Base-by-base conservation (phyloP, 345 rosid genomes). In the Arabidopsis suecica region DNA sequence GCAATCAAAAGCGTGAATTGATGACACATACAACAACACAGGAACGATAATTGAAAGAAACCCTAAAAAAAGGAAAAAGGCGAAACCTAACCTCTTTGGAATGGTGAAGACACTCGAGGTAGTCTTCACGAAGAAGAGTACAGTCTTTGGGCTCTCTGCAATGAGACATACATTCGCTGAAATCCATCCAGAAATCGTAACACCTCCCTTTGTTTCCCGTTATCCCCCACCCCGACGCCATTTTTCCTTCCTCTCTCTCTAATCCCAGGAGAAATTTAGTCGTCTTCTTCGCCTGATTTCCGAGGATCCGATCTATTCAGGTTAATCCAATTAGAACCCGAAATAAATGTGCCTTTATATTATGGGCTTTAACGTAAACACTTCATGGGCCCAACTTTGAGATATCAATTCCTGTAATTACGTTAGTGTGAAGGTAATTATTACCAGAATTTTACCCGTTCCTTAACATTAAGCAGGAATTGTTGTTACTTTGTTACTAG, bases 221-320 rank as follows among this genome's bases (percentile, higher is more conserved):
- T 80, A 95, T 92, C 68, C 99, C 97, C 99, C 99, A 95, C 33
- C 99, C 97, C 3, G 97, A 95, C 61, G 97, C 97, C 99, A 94
- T 79, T 62, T 65, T 4, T 23, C 4, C 18, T 16, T 6, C 67
- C 9, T 0, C 12, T 25, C 38, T 33, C 69, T 9, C 86, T 88
- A 30, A 83, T 36, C 8, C 61, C 37, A 56, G 3, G 55, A 64
- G 20, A 61, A 28, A 28, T 28, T 28, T 28, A 3, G 32, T 28
- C 10, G 6, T 13, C 45, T 49, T 59, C 34, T 25, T 25, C 47
- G 49, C 32, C 61, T 61, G 50, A 25, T 72, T 49, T n/a, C 65
- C 0, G 13, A 51, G n/a, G 78, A 74, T 60, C 60, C 67, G 36
- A 38, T 3, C 9, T 1, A 65, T 36, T 65, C 72, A 23, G 78